Base-by-base conservation (phyloP, 2,329 filamentous ascomycete genomes). In the Graphiopsis chlorocephala region DNA sequence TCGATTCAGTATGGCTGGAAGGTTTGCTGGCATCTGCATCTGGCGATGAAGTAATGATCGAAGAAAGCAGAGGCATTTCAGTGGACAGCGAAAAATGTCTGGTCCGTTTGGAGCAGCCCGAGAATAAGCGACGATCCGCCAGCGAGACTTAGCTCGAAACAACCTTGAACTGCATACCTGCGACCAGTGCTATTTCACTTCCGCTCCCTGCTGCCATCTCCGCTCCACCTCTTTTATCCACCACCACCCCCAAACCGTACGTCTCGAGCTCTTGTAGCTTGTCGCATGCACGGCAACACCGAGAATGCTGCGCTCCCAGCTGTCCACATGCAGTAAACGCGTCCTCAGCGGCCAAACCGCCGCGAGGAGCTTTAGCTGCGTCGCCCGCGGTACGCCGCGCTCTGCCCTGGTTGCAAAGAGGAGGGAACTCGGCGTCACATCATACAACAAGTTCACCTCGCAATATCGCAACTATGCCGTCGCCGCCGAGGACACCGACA, bases 221-320 rank as follows among this genome's bases (percentile, higher is more conserved):
- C 26, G 50, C 50, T 53, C 50, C 50, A 31, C 50, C 50, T 29
- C 28, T 53, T 20, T 20, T 53, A 53, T 53, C 50, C 29, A 53
- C 15, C 29, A 31, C 50, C 50, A 53, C 50, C 48, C 26, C 26
- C 29, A 23, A 31, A 53, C 17, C 26, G 50, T 28, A 53, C 28
- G 14, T 53, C 50, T 53, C 50, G 50, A 53, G 50, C 50, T 53
- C 50, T 53, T 53, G 50, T 12, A 31, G 50, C 50, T 53, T 57
- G 55, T 55, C 63, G 63, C 55, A 65, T 65, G 63, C 33, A 26
- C 63, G 35, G 65, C 65, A 66, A 62, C 50, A 61, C 66, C 68
- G 68, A 84, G 79, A 81, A 92, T 92, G 90, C 85, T 92, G 84
- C 88, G 88, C 81, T 86, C 85, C 78, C 86, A 88, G 71, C 79